Evolutionary conservation across 2,329 filamentous ascomycete species (phyloP).

Genomic region (Teratosphaeria zuluensis): DNA sequence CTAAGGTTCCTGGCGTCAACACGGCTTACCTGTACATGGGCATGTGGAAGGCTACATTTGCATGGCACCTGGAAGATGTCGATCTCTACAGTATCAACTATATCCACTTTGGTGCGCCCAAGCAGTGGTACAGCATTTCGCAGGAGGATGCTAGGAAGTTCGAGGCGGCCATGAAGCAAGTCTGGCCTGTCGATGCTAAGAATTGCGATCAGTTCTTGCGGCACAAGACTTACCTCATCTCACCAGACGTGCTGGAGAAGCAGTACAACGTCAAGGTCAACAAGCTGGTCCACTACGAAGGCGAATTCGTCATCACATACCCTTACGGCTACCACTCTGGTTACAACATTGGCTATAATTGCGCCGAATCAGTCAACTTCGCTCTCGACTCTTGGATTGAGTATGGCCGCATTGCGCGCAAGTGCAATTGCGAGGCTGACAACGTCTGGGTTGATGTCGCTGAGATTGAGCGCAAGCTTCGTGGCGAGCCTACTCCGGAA

Average conservation of each 20-base stretch:
- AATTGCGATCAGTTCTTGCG: conserved; percentile 91
- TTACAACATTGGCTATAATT: conserved; percentile 97
- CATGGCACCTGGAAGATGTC: conserved; percentile 97
- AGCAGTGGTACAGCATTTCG: conserved; percentile 99
- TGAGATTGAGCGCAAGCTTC: conserved; percentile 87
- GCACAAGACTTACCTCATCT: conserved; percentile 96
- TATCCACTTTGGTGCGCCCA: conserved; percentile 94
- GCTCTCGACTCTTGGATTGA: conserved; percentile 91
- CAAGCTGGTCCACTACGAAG: conserved; percentile 87
- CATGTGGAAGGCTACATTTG: conserved; percentile 99
- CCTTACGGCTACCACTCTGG: conserved; percentile 98
- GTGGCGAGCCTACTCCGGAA: conserved; percentile 71
- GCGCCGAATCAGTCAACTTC: conserved; percentile 97
- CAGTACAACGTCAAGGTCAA: conserved; percentile 95
- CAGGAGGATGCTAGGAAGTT: conserved; percentile 89
- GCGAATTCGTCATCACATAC: conserved; percentile 97
- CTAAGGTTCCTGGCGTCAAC: conserved; percentile 94
- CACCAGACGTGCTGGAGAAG: conserved; percentile 73
- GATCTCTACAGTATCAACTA: conserved; percentile 99
- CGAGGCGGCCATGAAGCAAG: conserved; percentile 85
- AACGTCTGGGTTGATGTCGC: conserved; percentile 97
- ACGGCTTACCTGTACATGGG: conserved; percentile 95
- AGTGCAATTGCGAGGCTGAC: conserved; percentile 92
- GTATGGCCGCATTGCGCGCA: conserved; percentile 90
- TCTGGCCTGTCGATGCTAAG: conserved; percentile 92